A percentile compares a stretch with the other conserved stretches of the same genome.
Evolutionary conservation across 1,284 basidiomycete species (phyloP).

Genomic region (Sanghuangporus weigelae): DNA sequence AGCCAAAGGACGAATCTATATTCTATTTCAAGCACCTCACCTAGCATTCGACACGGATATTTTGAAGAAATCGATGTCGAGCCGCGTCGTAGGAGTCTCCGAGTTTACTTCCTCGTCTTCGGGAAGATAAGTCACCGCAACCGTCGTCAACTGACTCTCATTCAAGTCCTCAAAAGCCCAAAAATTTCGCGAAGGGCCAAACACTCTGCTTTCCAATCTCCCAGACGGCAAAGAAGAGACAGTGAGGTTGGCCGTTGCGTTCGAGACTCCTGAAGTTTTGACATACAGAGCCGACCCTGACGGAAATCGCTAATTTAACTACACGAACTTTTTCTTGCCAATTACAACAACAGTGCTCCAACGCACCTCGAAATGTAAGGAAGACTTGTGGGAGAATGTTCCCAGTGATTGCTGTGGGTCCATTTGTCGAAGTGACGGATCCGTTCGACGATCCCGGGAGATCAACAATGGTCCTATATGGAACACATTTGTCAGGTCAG

Average conservation of each 20-base stretch:
- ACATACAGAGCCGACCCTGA: conserved; percentile 43
- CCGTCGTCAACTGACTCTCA: conserved; percentile 33
- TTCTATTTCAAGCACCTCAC: conserved; percentile 27
- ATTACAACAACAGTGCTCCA: neutral
- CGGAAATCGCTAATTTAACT: conserved; percentile 1
- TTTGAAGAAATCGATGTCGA: conserved; percentile 38
- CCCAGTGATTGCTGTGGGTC: conserved; percentile 30
- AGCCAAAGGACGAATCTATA: neutral
- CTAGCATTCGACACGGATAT: conserved; percentile 35
- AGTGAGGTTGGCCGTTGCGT: conserved; percentile 46
- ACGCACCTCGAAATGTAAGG: conserved; percentile 44
- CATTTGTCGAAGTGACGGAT: conserved; percentile 33
- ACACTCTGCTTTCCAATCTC: conserved; percentile 22
- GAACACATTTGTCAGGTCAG: conserved; percentile 26
- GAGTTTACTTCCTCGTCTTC: conserved; percentile 13
- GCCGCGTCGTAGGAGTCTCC: conserved; percentile 21
- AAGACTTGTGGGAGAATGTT: conserved; percentile 50
- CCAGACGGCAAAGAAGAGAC: conserved; percentile 34
- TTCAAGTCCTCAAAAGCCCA: conserved; percentile 35
- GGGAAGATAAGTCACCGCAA: conserved; percentile 39
- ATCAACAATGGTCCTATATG: conserved; percentile 10
- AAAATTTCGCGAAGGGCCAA: conserved; percentile 28
- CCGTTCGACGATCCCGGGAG: conserved; percentile 15
- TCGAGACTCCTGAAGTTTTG: conserved; percentile 38
- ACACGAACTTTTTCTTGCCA: neutral